Evolutionary conservation across 2,329 filamentous ascomycete species (phyloP).

Genomic region (Aspergillus udagawae): DNA sequence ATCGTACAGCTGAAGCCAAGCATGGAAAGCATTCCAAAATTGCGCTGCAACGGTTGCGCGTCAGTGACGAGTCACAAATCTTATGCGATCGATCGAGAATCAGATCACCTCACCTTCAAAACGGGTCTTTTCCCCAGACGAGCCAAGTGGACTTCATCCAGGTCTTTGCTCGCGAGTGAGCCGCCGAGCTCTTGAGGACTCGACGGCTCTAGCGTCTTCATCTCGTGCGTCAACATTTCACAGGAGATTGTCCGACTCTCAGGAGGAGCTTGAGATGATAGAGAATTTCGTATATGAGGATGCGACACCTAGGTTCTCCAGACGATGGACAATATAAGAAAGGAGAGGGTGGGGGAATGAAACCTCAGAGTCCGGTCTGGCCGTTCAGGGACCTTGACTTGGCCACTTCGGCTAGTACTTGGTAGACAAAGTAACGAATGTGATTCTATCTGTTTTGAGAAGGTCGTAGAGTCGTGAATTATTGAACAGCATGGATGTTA

Average conservation of each 20-base stretch:
- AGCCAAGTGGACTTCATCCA: conserved; percentile 44
- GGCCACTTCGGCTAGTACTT: neutral
- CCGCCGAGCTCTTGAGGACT: conserved; percentile 12
- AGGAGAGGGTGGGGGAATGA: neutral
- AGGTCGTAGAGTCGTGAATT: neutral
- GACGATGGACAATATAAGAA: neutral
- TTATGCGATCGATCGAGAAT: neutral
- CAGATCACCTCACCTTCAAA: conserved; percentile 33
- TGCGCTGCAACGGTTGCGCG: conserved; percentile 10
- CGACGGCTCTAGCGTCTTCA: neutral
- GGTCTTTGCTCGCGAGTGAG: conserved; percentile 14
- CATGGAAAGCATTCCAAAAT: conserved; percentile 17
- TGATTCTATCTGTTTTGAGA: neutral
- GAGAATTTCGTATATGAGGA: neutral
- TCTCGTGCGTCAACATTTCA: neutral
- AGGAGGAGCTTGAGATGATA: neutral
- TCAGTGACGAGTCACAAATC: neutral
- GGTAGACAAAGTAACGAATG: neutral
- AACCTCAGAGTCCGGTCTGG: neutral
- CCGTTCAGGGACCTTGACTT: neutral
- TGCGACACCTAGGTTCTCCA: neutral
- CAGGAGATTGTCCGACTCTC: neutral
- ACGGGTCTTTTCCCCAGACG: conserved; percentile 51
- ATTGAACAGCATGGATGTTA: neutral
- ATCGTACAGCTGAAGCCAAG: conserved; percentile 22